Base-by-base conservation (phyloP, 225 moss, liverwort and hornwort species). In the Sphagnum tenellum region DNA sequence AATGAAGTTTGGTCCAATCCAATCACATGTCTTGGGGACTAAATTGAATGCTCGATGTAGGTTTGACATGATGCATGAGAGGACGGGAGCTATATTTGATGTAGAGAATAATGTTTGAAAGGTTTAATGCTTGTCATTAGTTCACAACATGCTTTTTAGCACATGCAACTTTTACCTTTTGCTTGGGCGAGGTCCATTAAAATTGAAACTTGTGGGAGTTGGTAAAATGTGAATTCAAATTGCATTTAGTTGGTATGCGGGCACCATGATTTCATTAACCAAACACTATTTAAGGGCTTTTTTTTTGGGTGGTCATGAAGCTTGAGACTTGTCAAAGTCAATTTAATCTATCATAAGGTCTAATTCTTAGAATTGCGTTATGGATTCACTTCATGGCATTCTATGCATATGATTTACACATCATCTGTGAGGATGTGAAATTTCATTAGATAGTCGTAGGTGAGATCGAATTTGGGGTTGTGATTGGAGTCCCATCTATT, bases 1-100 rank as follows among this genome's bases (percentile, higher is more conserved):
- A 61, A 62, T 73, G 67, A 74, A 76, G 44, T 76, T 70, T 8
- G 74, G 75, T 69, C 87, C 89, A 55, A 93, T 79, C 64, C 90
- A 84, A 49, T 99, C 93, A 93, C 82, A 79, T 77, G 81, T 91
- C 60, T 71, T 99, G 64, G 98, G 98, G 89, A 89, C 66, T 99
- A 92, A 62, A 62, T 99, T 50, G 93, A 93, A 78, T 93, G 98
- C 71, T 76, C 90, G 46, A 87, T 88, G 89, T 92, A 92, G 82
- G 74, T 90, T 29, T 50, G 98, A 93, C 56, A 69, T 88, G 49
- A 79, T 89, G 12, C 76, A 83, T 69, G 98, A 98, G 70, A 88
- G 75, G 73, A 84, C 86, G 82, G 93, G 98, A 62, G 77, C 83
- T 64, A 89, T 84, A 61, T 87, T 93, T 77, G 90, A 98, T 72